Evolutionary conservation across 495 filamentous ascomycete species (phyloP), one percentile per base, ranked within the genome.

Genomic region (Talaromyces stipitatus): DNA sequence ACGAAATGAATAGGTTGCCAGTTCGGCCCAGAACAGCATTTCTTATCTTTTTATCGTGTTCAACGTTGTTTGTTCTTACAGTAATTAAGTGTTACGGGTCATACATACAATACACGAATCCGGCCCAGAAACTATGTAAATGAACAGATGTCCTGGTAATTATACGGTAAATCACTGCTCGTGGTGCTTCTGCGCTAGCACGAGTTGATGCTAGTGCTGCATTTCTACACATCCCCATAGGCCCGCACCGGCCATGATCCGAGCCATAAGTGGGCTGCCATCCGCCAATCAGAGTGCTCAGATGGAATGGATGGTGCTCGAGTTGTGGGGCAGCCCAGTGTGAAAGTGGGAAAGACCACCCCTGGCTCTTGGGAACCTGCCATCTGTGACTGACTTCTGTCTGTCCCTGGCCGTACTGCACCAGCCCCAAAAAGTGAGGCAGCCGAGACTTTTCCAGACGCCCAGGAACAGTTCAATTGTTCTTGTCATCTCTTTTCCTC

Each of bases 231-330:
- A 51, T 30, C 24, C 27, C 48, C 48, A 51, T 51, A 51, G 48
- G 48, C 48, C 48, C 27, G 48, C 48, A 51, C 24, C 48, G 28
- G 48, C 48, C 48, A 51, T 51, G 48, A 51, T 51, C 27, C 48
- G 48, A 51, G 27, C 48, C 23, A 47, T 12, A 26, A 12, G 12
- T 30, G 48, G 28, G 12, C 28, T 12, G 48, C 26, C 28, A 29
- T 0, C 51, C 36, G 51, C 51, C 32, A 38, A 54, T 27, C 30
- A 33, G 22, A 10, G 26, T 14, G 14, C 14, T 22, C 24, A 32
- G 26, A n/a, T 12, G 2, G 18, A 8, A 6, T 22, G 29, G 51
- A 38, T 18, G 51, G 28, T 3, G 18, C n/a, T 38, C 10, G 26
- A 12, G 24, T 51, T 32, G 14, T 51, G 48, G 48, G 26, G 48